Percentiles rank a stretch among this genome's conserved stretches.
These are phyloP conservation scores for Bassia scoparia DNA, from an alignment of 148 eudicot genomes.

Conservation along the genomic window DNA sequence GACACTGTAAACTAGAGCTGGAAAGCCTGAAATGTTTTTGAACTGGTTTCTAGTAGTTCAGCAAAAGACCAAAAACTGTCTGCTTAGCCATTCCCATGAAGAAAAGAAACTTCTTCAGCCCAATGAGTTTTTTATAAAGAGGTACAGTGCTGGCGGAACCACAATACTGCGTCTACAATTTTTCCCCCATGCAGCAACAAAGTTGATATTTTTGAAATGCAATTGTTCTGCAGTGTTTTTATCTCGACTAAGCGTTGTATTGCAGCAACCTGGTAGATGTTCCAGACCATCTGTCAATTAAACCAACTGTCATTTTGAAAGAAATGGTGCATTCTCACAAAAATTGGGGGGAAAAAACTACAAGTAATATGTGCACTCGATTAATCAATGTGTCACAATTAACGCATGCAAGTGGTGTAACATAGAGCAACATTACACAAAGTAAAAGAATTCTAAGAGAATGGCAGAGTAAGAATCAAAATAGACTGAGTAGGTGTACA, in stretches of 20 bases:
- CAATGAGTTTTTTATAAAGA: slow-evolving; percentile 70
- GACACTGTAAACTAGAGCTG: slow-evolving; percentile 38
- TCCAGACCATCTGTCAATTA: slow-evolving; percentile 74
- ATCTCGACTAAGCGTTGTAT: slow-evolving; percentile 89
- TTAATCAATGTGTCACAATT: too few species aligned
- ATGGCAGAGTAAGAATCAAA: too few species aligned
- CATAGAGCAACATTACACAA: too few species aligned
- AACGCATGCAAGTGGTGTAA: too few species aligned
- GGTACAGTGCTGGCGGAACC: slow-evolving; percentile 79
- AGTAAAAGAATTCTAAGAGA: too few species aligned
- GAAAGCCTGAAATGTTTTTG: slow-evolving; percentile 45
- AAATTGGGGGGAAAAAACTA: too few species aligned
- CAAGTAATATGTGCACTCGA: too few species aligned
- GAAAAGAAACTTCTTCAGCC: slow-evolving; percentile 78
- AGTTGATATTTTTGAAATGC: slow-evolving; percentile 91
- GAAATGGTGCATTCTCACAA: slow-evolving; percentile 18
- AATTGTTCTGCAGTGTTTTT: slow-evolving; percentile 88
- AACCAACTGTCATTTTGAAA: slow-evolving; percentile 30
- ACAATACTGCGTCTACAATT: slow-evolving; percentile 70
- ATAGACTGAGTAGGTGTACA: too few species aligned
- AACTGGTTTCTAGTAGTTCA: slow-evolving; percentile 83
- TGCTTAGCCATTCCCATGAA: slow-evolving; percentile 99
- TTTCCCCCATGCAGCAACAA: slow-evolving; percentile 91
- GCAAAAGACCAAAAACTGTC: slow-evolving; percentile 95
- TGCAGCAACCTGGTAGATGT: slow-evolving; percentile 86